Evolutionary conservation across 2,329 filamentous ascomycete genomes (phyloP), one percentile per base, ranked within the genome.

Genomic region (Ciborinia camelliae): DNA sequence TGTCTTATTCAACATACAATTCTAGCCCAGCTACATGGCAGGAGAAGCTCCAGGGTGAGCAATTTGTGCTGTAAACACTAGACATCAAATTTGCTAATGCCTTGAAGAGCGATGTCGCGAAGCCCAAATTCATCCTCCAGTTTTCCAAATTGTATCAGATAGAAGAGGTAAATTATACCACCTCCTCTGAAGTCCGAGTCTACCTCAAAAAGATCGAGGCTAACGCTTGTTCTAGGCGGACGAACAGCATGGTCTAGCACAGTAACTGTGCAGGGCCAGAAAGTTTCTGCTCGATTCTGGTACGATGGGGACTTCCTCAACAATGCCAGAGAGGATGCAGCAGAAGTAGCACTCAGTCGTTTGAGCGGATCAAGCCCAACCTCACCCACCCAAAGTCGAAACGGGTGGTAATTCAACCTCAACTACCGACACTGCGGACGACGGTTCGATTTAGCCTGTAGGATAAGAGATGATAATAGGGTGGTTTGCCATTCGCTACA

Each of bases 271-370:
- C 81, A 85, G 71, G 88, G 87, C 62, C 79, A 82, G 59, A 82
- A 79, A 54, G 83, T 91, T 72, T 75, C 82, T n/a, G 92, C 92
- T 54, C 86, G 91, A 68, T 96, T 87, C 78, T 97, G 91, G 91
- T 97, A 96, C 78, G 92, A 96, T 76, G 92, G 92, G 67, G 87
- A 91, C 75, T 92, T 91, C 74, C 82, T 94, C 76, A 86, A 93
- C 81, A 96, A 96, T 74, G 92, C 92, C 65, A 89, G 86, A 78
- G 92, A 97, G 77, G 92, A 97, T 75, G 92, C 91, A n/a, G 92
- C 92, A 69, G 91, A 97, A 78, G 84, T 90, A 67, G 92, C 92
- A 32, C 77, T 90, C 67, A 84, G 81, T 73, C 84, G 82, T 77
- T 76, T 90, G 63, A 70, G 66, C 64, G 75, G 75, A 58, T 79